Evolutionary conservation across 1,139 yeast species (phyloP), one percentile per base, ranked within the genome.

Genomic region (Schwanniomyces etchellsii): DNA sequence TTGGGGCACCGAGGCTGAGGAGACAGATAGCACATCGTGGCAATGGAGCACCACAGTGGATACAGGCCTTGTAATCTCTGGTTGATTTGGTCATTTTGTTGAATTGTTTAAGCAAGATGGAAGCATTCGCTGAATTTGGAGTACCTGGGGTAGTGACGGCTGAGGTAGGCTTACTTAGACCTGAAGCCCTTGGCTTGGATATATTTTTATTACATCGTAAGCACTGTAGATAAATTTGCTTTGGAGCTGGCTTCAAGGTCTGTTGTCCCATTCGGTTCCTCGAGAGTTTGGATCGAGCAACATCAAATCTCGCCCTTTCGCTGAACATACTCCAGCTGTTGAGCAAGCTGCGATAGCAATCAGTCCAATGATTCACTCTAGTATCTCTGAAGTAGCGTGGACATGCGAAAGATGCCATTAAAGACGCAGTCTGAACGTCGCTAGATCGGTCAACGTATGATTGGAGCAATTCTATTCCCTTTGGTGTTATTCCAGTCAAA

Each of bases 21-120:
- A 89, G 59, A 47, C 97, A 91, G 5, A 91, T 81, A 0, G 96
- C 88, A 54, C 97, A 91, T 38, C 95, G 62, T 0, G 98, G 96
- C 22, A 86, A 65, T n/a, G 93, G 82, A 1, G 85, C 74, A 5
- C 93, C 91, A 59, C 97, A 89, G 44, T 81, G 82, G 1, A 89
- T 89, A 52, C 96, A 88, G 4, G 74, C 62, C 24, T 60, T 50
- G 39, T 64, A 36, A 38, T 52, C 56, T 11, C 37, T 41, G 24
- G 45, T 48, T 5, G 36, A 45, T 28, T 45, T 46, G 28, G 45
- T 46, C 39, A 57, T 28, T 35, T 60, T 61, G 38, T 57, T 64
- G 42, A 66, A 64, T 37, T 64, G 70, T 34, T 62, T 65, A 38
- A 64, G 42, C 31, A 62, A 38, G 16, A 55, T 48, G 18, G 59